A percentile compares a stretch with the other conserved stretches of the same genome.
These are phyloP conservation scores for Scalesia atractyloides DNA, from an alignment of 129 eudicot species.

Conservation along the genomic window DNA sequence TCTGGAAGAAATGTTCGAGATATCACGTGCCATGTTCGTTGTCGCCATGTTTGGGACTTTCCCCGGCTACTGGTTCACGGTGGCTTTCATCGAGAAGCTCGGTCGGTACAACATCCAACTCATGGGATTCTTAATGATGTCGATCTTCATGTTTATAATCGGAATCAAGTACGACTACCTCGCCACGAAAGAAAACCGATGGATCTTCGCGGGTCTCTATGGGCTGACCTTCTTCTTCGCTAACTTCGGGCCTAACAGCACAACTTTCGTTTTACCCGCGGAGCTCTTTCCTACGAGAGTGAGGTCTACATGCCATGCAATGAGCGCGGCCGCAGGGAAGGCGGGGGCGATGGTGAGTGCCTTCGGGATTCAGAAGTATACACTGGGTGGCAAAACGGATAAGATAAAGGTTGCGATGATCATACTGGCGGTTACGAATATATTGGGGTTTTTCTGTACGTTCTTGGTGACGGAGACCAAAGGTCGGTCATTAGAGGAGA, in stretches of 20 bases:
- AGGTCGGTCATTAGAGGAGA: conserved; percentile 69
- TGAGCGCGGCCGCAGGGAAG: conserved; percentile 69
- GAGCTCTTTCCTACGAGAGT: conserved; percentile 67
- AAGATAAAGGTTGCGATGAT: conserved; percentile 51
- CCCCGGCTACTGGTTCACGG: conserved; percentile 78
- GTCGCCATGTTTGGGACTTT: conserved; percentile 58
- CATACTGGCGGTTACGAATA: conserved; percentile 48
- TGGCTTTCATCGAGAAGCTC: conserved; percentile 53
- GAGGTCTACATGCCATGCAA: conserved; percentile 62
- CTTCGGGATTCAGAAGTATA: conserved; percentile 46
- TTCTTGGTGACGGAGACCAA: conserved; percentile 64
- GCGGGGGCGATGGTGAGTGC: conserved; percentile 69
- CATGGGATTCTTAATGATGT: conserved; percentile 64
- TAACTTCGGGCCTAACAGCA: conserved; percentile 66
- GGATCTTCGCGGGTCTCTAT: conserved; percentile 43
- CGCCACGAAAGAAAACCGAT: conserved; percentile 32
- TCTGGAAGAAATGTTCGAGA: conserved; percentile 45
- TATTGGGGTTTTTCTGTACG: conserved; percentile 54
- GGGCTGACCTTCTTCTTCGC: conserved; percentile 68
- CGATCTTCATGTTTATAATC: conserved; percentile 60
- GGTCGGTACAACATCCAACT: conserved; percentile 60
- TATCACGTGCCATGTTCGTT: conserved; percentile 56
- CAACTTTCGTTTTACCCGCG: conserved; percentile 64
- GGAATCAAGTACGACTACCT: conserved; percentile 47
- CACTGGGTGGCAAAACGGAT: background rate